Conservation (phyloP, 2,329 filamentous ascomycete genomes). For the Sclerotinia sclerotiorum region DNA sequence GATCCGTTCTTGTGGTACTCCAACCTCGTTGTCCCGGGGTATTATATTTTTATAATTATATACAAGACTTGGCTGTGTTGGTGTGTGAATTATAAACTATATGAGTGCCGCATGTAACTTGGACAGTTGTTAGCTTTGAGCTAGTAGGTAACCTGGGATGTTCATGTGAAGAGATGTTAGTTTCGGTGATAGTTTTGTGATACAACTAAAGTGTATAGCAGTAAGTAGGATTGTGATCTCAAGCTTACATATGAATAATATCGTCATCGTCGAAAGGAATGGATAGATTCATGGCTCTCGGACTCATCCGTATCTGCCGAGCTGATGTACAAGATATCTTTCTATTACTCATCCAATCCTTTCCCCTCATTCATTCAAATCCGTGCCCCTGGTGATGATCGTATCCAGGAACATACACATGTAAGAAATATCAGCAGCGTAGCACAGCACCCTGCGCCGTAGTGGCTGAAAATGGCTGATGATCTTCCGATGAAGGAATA, state of each 20-base stretch:
- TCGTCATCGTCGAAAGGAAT: neutral
- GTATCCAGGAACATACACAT: neutral
- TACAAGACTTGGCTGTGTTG: neutral
- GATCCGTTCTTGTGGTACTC: neutral
- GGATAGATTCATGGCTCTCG: neutral
- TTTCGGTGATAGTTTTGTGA: too few species aligned
- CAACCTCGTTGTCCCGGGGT: constrained; percentile 4
- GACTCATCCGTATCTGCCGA: constrained; percentile 5
- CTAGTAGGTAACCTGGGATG: neutral
- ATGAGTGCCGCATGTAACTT: neutral
- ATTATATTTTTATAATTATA: too few species aligned
- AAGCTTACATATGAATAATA: neutral
- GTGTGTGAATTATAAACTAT: neutral
- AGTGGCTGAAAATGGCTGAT: constrained; percentile 46
- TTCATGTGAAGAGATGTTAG: neutral
- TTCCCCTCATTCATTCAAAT: neutral
- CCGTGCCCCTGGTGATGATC: constrained; percentile 7
- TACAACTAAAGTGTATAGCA: neutral
- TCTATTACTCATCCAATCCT: neutral
- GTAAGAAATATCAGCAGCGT: neutral
- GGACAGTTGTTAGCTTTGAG: neutral
- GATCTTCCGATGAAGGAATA: constrained; percentile 52
- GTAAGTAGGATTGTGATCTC: neutral
- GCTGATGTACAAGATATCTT: constrained; percentile 8
- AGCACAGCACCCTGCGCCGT: constrained; percentile 47